A percentile compares a stretch with the other conserved stretches of the same genome.
Conservation (phyloP, 2,329 filamentous ascomycete species). For the Trichophaea hybrida region DNA sequence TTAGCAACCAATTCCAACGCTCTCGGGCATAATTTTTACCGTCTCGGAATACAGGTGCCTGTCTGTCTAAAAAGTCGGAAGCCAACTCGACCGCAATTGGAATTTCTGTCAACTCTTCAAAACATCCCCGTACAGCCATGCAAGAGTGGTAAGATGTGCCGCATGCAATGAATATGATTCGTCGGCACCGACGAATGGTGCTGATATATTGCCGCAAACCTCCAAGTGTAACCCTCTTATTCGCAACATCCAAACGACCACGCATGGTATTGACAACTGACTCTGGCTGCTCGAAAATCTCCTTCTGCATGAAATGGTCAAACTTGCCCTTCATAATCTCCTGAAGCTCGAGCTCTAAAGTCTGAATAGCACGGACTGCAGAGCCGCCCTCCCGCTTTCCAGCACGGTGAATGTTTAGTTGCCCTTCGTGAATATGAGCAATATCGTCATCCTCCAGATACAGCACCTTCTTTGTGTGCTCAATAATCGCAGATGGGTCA, state of each 20-base stretch:
- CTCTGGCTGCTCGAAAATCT: slow-evolving; percentile 99
- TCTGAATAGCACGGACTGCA: slow-evolving; percentile 96
- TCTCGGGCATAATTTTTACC: slow-evolving; percentile 6
- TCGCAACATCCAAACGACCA: slow-evolving; percentile 83
- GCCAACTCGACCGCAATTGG: slow-evolving; percentile 93
- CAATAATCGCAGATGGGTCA: slow-evolving; percentile 92
- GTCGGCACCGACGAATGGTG: slow-evolving; percentile 89
- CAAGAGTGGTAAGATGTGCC: slow-evolving; percentile 98
- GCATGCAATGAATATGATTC: slow-evolving; percentile 98
- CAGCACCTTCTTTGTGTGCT: slow-evolving; percentile 99
- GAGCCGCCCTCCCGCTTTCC: slow-evolving; percentile 84
- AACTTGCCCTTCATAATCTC: slow-evolving; percentile 99
- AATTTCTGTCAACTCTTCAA: slow-evolving; percentile 96
- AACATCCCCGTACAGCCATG: slow-evolving; percentile 96
- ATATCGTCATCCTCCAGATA: slow-evolving; percentile 99
- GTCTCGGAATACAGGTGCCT: slow-evolving; percentile 96
- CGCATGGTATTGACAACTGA: slow-evolving; percentile 99
- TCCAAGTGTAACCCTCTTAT: slow-evolving; percentile 91
- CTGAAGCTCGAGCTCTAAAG: slow-evolving; percentile 94
- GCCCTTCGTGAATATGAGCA: slow-evolving; percentile 97
- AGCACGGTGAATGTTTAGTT: slow-evolving; percentile 95
- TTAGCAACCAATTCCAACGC: background rate
- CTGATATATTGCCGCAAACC: slow-evolving; percentile 90
- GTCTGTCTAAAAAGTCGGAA: slow-evolving; percentile 92
- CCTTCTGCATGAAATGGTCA: slow-evolving; percentile 99